phyloP scores from a whole-genome alignment of 208 protist genomes.

The Pavlovales sp. region DNA sequence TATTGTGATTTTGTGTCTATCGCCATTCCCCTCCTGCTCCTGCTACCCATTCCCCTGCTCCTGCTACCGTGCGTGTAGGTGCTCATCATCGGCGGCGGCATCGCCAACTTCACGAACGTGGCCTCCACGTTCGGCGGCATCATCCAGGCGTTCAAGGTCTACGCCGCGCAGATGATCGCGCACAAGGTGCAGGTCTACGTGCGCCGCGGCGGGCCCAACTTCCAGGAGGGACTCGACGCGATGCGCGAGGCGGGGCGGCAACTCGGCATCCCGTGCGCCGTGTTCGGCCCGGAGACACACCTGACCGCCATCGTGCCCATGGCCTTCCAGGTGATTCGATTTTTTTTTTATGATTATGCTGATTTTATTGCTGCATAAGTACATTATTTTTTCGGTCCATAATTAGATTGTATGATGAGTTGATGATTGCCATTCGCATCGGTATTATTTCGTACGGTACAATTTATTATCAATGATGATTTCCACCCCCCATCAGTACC shows the following conservation, averaged over 20 bases:
- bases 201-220: conserved; percentile 75
- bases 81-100: conserved; percentile 72
- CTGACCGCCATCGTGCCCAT: conserved; percentile 73
- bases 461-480: too few species aligned
- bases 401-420: too few species aligned
- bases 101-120: conserved; percentile 81
- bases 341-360: too few species aligned
- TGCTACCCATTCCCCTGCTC: too few species aligned
- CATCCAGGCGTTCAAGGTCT: conserved; percentile 65
- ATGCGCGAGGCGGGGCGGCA: conserved; percentile 64
- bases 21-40: too few species aligned
- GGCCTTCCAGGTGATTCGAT: conserved; percentile 57
- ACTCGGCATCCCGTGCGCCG: conserved; percentile 65
- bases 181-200: conserved; percentile 69
- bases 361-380: too few species aligned
- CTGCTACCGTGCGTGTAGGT: too few species aligned
- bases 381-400: too few species aligned
- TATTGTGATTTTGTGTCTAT: too few species aligned
- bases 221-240: conserved; percentile 70
- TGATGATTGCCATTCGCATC: too few species aligned
- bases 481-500: too few species aligned
- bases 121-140: conserved; percentile 78
- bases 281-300: conserved; percentile 76
- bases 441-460: too few species aligned
- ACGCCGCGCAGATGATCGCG: conserved; percentile 47